A percentile compares a stretch with the other conserved stretches of the same genome.
Evolutionary conservation across 2,329 filamentous ascomycete species (phyloP).

Genomic region (Apiospora hydei): DNA sequence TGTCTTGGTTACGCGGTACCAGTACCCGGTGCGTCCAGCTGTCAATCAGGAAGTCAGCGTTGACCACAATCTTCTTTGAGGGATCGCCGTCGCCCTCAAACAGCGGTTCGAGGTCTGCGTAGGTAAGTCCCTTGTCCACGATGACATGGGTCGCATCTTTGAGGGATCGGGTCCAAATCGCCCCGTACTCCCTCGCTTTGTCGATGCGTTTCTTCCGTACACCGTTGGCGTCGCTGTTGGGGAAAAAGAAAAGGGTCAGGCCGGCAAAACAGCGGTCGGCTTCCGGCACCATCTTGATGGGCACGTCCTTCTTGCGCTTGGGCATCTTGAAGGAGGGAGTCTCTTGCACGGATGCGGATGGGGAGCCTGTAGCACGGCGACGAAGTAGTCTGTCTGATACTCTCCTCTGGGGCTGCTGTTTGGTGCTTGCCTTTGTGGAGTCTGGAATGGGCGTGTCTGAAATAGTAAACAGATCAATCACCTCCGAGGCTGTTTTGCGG

Average conservation of each 20-base stretch:
- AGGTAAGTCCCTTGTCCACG: conserved; percentile 73
- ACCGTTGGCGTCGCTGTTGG: conserved; percentile 76
- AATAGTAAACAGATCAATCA: neutral
- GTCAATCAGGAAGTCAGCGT: conserved; percentile 72
- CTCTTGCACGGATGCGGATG: conserved; percentile 29
- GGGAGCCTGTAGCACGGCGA: conserved; percentile 1
- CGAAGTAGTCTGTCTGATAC: conserved; percentile 42
- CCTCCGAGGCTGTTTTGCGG: neutral
- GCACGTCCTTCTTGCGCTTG: conserved; percentile 55
- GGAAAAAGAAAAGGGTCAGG: conserved; percentile 78
- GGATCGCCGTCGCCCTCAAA: conserved; percentile 48
- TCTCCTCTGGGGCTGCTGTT: conserved; percentile 36
- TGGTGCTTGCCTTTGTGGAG: conserved; percentile 30
- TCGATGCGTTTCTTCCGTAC: conserved; percentile 74
- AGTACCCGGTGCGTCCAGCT: conserved; percentile 67
- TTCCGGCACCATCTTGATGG: conserved; percentile 56
- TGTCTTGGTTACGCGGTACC: conserved; percentile 63
- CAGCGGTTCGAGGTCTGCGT: conserved; percentile 66
- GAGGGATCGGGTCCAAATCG: conserved; percentile 69
- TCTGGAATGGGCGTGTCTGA: conserved; percentile 41
- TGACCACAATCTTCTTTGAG: conserved; percentile 62
- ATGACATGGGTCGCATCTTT: conserved; percentile 77
- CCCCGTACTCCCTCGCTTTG: conserved; percentile 79
- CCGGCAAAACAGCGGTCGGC: conserved; percentile 64
- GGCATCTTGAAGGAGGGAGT: conserved; percentile 39